Evolutionary conservation across 192 early-diverging fungal genomes (phyloP).

Genomic region (Diversispora epigaea): DNA sequence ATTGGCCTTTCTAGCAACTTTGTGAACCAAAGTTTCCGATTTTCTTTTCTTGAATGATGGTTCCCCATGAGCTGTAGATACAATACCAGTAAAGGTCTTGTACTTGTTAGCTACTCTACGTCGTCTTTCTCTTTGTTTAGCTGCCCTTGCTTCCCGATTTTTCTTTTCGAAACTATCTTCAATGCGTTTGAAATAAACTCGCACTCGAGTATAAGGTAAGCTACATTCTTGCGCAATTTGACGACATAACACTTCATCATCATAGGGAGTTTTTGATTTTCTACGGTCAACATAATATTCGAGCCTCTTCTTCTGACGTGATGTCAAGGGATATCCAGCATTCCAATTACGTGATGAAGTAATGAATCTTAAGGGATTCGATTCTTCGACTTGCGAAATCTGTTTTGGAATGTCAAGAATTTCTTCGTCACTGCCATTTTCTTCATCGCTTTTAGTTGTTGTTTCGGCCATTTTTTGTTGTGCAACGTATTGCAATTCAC

Average conservation of each 20-base stretch:
- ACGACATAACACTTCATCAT: constrained; percentile 30
- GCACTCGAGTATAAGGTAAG: constrained; percentile 23
- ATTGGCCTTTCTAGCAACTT: constrained; percentile 23
- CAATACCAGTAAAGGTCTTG: not conserved
- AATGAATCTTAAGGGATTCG: constrained; percentile 30
- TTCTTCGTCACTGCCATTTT: not conserved
- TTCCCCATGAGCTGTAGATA: constrained; percentile 24
- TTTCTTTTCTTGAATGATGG: constrained; percentile 19
- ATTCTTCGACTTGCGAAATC: not conserved
- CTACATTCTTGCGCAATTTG: constrained; percentile 28
- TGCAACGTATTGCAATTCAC: constrained; percentile 34
- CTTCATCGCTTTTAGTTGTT: constrained; percentile 1
- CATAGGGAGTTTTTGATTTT: constrained; percentile 30
- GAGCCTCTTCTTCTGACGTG: constrained; percentile 18
- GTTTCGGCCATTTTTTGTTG: constrained; percentile 19
- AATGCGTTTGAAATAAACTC: constrained; percentile 26
- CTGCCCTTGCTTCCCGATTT: not conserved
- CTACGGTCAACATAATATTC: constrained; percentile 34
- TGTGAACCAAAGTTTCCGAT: constrained; percentile 20
- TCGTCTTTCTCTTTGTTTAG: constrained; percentile 20
- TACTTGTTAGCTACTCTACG: not conserved
- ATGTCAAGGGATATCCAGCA: constrained; percentile 21
- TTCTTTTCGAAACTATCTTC: constrained; percentile 32
- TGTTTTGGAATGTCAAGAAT: not conserved
- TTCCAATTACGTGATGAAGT: constrained; percentile 33